Percentiles rank a stretch among this genome's conserved stretches.
These are phyloP conservation scores for Termitomyces sp. DNA, from an alignment of 768 basidiomycete genomes.

Conservation along the genomic window DNA sequence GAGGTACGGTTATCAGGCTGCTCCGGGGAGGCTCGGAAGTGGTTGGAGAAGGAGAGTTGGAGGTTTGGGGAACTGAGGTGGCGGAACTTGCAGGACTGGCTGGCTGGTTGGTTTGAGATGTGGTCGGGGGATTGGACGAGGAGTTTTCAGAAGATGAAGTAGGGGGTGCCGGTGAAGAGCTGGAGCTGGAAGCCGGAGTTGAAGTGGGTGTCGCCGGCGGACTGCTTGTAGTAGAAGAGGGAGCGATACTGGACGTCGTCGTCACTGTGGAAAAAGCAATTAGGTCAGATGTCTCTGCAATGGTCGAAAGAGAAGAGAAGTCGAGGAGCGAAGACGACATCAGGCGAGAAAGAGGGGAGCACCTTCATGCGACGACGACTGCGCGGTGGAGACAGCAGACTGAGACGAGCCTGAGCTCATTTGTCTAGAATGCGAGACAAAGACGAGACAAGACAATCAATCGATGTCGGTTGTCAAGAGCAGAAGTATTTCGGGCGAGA, in stretches of 20 bases:
- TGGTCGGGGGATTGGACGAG: background rate
- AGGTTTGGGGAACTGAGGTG: background rate
- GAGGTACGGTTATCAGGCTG: background rate
- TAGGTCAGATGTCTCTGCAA: background rate
- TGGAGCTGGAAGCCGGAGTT: background rate
- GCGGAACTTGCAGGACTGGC: background rate
- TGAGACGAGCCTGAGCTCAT: background rate
- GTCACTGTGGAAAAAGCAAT: background rate
- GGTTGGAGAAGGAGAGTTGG: background rate
- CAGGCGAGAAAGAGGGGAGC: background rate
- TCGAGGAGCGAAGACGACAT: background rate
- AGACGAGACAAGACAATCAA: background rate
- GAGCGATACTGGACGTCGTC: background rate
- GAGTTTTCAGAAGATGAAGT: background rate
- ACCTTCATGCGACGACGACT: background rate
- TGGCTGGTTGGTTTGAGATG: background rate
- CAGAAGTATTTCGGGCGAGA: background rate
- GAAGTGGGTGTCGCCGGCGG: background rate
- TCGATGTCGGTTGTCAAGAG: background rate
- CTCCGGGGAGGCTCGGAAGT: background rate
- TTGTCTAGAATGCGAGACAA: background rate
- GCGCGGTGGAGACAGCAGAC: background rate
- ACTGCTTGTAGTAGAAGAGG: background rate
- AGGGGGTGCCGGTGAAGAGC: background rate
- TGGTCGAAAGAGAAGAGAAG: background rate